phyloP scores from a whole-genome alignment of 2,329 filamentous ascomycete species.

The Aspergillus fischeri region DNA sequence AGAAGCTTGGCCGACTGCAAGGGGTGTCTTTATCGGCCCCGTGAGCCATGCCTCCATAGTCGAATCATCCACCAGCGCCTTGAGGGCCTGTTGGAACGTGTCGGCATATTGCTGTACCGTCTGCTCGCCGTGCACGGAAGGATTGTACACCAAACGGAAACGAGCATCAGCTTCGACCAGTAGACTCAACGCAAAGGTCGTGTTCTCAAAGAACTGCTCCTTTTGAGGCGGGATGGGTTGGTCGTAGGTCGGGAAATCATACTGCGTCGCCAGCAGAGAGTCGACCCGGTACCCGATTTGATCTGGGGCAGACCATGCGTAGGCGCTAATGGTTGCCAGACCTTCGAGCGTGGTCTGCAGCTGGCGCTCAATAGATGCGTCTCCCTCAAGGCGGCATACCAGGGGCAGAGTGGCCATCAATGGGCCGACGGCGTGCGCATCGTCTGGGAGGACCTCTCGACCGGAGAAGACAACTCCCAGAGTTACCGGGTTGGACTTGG shows the following conservation, averaged over 20 bases:
- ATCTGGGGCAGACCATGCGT: background rate
- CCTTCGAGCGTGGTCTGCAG: background rate
- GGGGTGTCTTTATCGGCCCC: no score
- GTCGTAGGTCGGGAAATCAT: background rate
- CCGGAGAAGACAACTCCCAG: background rate
- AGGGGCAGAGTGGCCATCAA: background rate
- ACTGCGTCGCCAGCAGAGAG: background rate
- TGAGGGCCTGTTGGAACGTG: background rate
- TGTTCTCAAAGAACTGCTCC: background rate
- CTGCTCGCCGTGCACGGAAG: background rate
- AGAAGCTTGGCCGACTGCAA: no score
- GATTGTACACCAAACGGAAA: background rate
- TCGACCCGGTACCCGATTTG: background rate
- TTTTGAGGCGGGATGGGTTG: background rate
- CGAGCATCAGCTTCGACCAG: background rate
- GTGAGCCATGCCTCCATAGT: background rate
- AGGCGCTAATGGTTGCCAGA: background rate
- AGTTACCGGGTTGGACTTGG: background rate
- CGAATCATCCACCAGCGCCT: background rate
- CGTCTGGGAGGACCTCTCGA: background rate
- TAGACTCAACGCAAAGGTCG: background rate
- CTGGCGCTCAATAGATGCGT: background rate
- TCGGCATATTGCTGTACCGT: background rate
- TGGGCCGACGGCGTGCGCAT: background rate
- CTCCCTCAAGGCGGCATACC: background rate